phyloP scores from a whole-genome alignment of 2,329 filamentous ascomycete genomes.

The Apiospora hydei region DNA sequence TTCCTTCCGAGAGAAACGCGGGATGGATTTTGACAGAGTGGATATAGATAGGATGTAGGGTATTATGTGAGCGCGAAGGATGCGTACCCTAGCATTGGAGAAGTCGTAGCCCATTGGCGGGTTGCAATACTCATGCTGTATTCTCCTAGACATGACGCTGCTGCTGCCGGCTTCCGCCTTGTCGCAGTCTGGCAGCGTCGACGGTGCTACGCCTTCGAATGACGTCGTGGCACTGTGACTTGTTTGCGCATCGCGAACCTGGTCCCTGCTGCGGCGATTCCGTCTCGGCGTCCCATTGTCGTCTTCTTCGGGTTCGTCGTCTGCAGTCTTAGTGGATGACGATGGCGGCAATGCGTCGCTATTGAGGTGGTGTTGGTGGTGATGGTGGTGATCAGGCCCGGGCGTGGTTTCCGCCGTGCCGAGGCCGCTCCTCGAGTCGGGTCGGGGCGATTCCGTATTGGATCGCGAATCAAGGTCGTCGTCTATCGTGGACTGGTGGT shows the following conservation, averaged over 20 bases:
- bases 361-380: neutral
- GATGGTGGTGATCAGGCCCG: neutral
- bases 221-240: neutral
- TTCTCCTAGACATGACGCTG: neutral
- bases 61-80: neutral
- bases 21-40: neutral
- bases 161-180: neutral
- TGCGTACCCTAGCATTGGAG: conserved; percentile 18
- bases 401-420: conserved; percentile 17
- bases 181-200: neutral
- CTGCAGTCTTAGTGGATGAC: conserved; percentile 3
- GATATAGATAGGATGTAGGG: neutral
- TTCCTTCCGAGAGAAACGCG: neutral
- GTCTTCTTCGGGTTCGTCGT: neutral
- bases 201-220: neutral
- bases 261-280: neutral
- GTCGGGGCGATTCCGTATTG: conserved; percentile 5
- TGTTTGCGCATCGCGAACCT: neutral
- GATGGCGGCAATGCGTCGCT: neutral
- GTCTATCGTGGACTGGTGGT: neutral
- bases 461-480: conserved; percentile 1
- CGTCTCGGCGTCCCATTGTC: neutral
- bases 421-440: conserved; percentile 19
- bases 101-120: conserved; percentile 18
- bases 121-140: conserved; percentile 3